Conservation (phyloP, 2,329 filamentous ascomycete species). For the Trichoderma sp. region DNA sequence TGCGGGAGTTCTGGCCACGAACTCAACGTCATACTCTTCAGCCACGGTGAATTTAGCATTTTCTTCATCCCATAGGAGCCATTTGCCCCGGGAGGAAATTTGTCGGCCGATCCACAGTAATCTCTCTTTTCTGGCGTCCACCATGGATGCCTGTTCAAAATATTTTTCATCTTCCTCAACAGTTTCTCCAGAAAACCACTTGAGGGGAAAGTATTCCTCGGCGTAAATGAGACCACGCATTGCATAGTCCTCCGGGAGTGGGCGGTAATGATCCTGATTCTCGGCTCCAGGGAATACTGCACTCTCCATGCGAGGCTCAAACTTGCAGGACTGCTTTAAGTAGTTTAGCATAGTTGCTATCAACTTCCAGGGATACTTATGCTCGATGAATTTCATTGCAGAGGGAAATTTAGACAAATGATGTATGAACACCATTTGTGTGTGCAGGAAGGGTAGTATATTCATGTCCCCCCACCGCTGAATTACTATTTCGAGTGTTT, state of each 20-base stretch:
- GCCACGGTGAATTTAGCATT: constrained; percentile 40
- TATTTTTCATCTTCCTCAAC: constrained; percentile 66
- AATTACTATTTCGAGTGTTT: constrained; percentile 47
- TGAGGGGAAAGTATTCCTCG: constrained; percentile 53
- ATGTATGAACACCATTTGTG: constrained; percentile 57
- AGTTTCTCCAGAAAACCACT: constrained; percentile 57
- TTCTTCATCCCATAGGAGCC: constrained; percentile 44
- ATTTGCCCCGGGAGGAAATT: constrained; percentile 42
- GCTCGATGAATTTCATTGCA: constrained; percentile 44
- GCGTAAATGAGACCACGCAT: constrained; percentile 62
- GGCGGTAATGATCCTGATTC: constrained; percentile 44
- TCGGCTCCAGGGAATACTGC: constrained; percentile 47
- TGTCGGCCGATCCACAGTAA: constrained; percentile 56
- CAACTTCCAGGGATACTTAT: constrained; percentile 51
- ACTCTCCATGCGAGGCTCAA: constrained; percentile 37
- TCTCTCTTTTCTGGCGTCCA: constrained; percentile 54
- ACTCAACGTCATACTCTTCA: constrained; percentile 36
- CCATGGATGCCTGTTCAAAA: constrained; percentile 59
- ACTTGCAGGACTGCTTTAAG: constrained; percentile 28
- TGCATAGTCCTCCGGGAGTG: constrained; percentile 66
- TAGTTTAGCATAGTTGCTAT: constrained; percentile 40
- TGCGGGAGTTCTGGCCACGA: constrained; percentile 9
- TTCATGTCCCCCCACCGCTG: constrained; percentile 54
- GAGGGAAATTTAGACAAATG: constrained; percentile 41
- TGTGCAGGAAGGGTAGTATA: constrained; percentile 60